A percentile compares a stretch with the other conserved stretches of the same genome.
Evolutionary conservation across 1,139 yeast species (phyloP).

Genomic region (Candida glucosophila): DNA sequence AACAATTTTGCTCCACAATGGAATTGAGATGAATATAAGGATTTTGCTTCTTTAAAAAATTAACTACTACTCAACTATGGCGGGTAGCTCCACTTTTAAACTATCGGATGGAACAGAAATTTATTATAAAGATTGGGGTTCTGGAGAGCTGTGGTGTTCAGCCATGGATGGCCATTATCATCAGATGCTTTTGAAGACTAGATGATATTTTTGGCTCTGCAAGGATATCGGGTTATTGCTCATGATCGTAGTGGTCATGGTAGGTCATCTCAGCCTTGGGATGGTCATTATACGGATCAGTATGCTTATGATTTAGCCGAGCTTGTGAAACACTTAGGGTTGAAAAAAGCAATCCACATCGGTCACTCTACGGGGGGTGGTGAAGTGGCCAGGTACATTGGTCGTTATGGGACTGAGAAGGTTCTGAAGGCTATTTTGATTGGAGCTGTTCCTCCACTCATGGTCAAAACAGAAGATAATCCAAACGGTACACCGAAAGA

Average conservation of each 20-base stretch:
- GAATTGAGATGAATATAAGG: too few species aligned
- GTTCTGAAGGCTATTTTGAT: conserved; percentile 11
- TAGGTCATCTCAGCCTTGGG: conserved; percentile 10
- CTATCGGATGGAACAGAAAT: too few species aligned
- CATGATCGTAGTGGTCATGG: conserved; percentile 13
- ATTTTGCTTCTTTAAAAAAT: too few species aligned
- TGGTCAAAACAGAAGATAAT: conserved; percentile 8
- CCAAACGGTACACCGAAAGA: conserved; percentile 8
- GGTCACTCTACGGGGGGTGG: conserved; percentile 14
- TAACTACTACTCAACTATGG: too few species aligned
- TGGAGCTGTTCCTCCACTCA: conserved; percentile 11
- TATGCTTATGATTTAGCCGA: conserved; percentile 13
- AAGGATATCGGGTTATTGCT: conserved; percentile 11
- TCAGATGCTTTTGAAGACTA: conserved; percentile 12
- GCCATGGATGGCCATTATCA: conserved; percentile 13
- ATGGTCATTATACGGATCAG: conserved; percentile 11
- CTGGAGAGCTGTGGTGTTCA: conserved; percentile 10
- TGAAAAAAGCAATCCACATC: conserved; percentile 9
- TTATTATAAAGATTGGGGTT: conserved; percentile 12
- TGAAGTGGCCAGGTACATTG: conserved; percentile 11
- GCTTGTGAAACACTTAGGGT: conserved; percentile 7
- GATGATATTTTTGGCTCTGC: conserved; percentile 10
- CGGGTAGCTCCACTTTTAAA: too few species aligned
- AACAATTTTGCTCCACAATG: too few species aligned
- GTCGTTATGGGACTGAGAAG: conserved; percentile 8